These are phyloP conservation scores for Madurella fahalii DNA, from an alignment of 2,329 filamentous ascomycete genomes.

Conservation along the genomic window DNA sequence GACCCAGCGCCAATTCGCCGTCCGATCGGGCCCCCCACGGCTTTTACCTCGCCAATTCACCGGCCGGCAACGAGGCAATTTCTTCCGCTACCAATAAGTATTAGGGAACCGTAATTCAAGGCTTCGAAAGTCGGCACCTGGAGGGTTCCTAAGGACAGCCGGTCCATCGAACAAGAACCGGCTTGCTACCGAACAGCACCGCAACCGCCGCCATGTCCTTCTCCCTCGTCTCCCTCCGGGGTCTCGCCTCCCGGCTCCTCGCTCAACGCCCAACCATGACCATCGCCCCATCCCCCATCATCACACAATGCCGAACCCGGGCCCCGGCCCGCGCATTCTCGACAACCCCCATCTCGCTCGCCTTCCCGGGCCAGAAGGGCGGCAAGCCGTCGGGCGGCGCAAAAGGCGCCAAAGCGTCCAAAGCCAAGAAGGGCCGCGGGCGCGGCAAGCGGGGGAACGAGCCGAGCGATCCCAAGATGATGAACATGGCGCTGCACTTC, in stretches of 20 bases:
- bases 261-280: conserved; percentile 7
- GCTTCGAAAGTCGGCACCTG: background rate
- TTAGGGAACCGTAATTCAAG: background rate
- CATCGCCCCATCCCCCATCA: background rate
- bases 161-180: background rate
- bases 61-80: no score
- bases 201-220: conserved; percentile 15
- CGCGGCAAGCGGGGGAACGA: conserved; percentile 8
- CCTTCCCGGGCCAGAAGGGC: background rate
- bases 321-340: conserved; percentile 9
- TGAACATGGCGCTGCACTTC: conserved; percentile 32
- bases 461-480: conserved; percentile 32
- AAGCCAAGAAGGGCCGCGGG: conserved; percentile 3
- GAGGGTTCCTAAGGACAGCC: background rate
- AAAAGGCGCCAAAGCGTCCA: background rate
- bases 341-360: conserved; percentile 8
- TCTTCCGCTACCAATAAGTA: no score
- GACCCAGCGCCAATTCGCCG: background rate
- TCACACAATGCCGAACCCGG: conserved; percentile 8
- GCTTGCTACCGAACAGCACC: background rate
- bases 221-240: conserved; percentile 18
- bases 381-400: background rate
- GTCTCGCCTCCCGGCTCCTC: conserved; percentile 20
- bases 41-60: no score
- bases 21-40: background rate